phyloP scores from a whole-genome alignment of 371 early-diverging fungal genomes.

The Mucor indicus region DNA sequence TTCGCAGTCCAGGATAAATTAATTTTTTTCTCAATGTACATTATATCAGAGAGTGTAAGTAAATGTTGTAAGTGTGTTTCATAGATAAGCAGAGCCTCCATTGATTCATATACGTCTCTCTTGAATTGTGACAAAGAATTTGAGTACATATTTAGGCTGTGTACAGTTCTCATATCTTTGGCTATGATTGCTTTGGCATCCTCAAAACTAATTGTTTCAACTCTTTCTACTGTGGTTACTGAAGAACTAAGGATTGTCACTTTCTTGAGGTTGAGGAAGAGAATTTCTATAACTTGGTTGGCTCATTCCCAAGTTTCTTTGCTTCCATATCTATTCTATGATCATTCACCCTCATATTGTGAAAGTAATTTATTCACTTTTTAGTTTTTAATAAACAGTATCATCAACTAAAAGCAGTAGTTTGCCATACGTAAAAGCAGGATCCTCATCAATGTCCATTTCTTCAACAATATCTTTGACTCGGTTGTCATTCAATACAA shows the following conservation, averaged over 20 bases:
- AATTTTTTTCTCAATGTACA: slow-evolving; percentile 1
- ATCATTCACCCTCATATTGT: slow-evolving; percentile 4
- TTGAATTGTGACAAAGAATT: slow-evolving; percentile 8
- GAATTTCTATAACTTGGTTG: slow-evolving; percentile 4
- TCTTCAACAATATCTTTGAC: slow-evolving; percentile 5
- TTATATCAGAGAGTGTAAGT: slow-evolving; percentile 1
- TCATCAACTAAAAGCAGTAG: slow-evolving; percentile 2
- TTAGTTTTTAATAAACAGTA: background rate
- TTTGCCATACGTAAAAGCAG: slow-evolving; percentile 12
- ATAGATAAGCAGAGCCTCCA: slow-evolving; percentile 4
- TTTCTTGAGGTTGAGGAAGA: slow-evolving; percentile 8
- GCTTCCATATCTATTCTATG: slow-evolving; percentile 1
- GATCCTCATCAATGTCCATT: slow-evolving; percentile 12
- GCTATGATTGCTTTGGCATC: slow-evolving; percentile 6
- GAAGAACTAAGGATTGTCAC: slow-evolving; percentile 5
- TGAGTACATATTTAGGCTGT: slow-evolving; percentile 3
- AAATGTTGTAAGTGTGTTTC: slow-evolving; percentile 6
- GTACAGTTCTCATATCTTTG: slow-evolving; percentile 3
- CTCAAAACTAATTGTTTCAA: slow-evolving; percentile 4
- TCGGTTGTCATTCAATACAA: slow-evolving; percentile 8
- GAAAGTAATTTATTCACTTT: slow-evolving; percentile 4
- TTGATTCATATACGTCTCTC: slow-evolving; percentile 3
- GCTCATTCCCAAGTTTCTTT: slow-evolving; percentile 6
- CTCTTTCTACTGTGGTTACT: slow-evolving; percentile 1
- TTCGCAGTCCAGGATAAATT: background rate